Percentiles rank a stretch among this genome's conserved stretches.
phyloP scores from a whole-genome alignment of 2,329 filamentous ascomycete species.

The Botrytis pseudocinerea region DNA sequence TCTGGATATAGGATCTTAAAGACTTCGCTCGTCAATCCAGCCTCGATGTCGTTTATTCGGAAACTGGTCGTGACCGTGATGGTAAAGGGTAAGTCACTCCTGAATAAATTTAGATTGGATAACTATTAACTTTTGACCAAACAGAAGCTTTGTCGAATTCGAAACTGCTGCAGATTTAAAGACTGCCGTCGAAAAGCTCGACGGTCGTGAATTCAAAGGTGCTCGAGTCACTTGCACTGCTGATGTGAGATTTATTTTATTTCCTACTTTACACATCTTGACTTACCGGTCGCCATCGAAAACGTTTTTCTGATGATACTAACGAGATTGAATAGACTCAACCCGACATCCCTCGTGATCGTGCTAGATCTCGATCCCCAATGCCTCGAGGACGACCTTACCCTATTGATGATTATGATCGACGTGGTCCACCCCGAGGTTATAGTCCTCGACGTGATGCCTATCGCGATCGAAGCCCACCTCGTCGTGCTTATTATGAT shows the following conservation, averaged over 20 bases:
- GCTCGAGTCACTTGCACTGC: slow-evolving; percentile 80
- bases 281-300: slow-evolving; percentile 25
- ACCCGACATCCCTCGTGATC: slow-evolving; percentile 68
- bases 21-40: slow-evolving; percentile 97
- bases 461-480: slow-evolving; percentile 85
- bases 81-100: slow-evolving; percentile 75
- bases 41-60: slow-evolving; percentile 96
- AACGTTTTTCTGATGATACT: slow-evolving; percentile 27
- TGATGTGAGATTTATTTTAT: slow-evolving; percentile 63
- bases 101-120: background rate
- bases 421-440: slow-evolving; percentile 75
- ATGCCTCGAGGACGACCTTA: slow-evolving; percentile 63
- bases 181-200: slow-evolving; percentile 91
- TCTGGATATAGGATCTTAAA: slow-evolving; percentile 94
- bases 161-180: slow-evolving; percentile 89
- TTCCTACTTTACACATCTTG: slow-evolving; percentile 25
- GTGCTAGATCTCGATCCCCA: slow-evolving; percentile 79
- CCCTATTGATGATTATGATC: slow-evolving; percentile 79
- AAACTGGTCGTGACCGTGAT: slow-evolving; percentile 88
- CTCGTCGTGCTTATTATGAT: slow-evolving; percentile 82
- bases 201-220: slow-evolving; percentile 90
- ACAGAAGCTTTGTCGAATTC: slow-evolving; percentile 88
- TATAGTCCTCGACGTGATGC: slow-evolving; percentile 83
- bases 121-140: slow-evolving; percentile 27
- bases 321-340: slow-evolving; percentile 59